Conservation (phyloP, 23 red algal species). For the Cyanidium caldarium region DNA sequence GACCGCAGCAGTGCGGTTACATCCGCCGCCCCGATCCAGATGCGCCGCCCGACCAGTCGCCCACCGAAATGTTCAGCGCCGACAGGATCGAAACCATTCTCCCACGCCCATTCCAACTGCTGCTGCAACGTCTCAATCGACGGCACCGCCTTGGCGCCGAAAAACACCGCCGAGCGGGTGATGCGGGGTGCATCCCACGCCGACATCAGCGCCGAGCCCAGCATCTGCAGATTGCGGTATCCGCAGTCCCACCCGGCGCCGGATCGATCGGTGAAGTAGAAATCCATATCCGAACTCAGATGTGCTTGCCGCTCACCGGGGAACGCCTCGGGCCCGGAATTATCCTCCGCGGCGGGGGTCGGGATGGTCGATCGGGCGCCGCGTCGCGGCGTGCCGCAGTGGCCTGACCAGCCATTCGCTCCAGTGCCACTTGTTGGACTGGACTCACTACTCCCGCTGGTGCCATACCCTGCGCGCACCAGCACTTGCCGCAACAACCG, state of each 20-base stretch:
- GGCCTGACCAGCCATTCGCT: too few species aligned
- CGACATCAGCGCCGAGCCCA: slow-evolving; percentile 1
- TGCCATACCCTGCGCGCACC: too few species aligned
- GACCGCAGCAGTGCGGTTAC: neutral
- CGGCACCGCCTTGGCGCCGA: neutral
- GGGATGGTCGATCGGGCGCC: too few species aligned
- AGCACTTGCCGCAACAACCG: too few species aligned
- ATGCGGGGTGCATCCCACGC: neutral
- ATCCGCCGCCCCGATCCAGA: neutral
- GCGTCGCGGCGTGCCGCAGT: too few species aligned
- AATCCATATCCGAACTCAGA: neutral
- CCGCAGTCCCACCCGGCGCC: slow-evolving; percentile 11
- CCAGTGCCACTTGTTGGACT: too few species aligned
- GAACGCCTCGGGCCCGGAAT: too few species aligned
- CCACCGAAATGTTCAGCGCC: neutral
- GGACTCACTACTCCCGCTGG: too few species aligned
- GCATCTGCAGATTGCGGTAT: slow-evolving; percentile 8
- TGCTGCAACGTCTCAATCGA: neutral
- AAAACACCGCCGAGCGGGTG: neutral
- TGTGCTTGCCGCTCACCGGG: too few species aligned
- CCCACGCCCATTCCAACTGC: neutral
- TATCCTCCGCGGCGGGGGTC: too few species aligned
- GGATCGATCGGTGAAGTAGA: neutral
- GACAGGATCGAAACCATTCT: neutral
- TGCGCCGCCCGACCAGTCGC: neutral